These are phyloP conservation scores for Emergomyces africanus DNA, from an alignment of 2,329 filamentous ascomycete genomes.

Conservation along the genomic window DNA sequence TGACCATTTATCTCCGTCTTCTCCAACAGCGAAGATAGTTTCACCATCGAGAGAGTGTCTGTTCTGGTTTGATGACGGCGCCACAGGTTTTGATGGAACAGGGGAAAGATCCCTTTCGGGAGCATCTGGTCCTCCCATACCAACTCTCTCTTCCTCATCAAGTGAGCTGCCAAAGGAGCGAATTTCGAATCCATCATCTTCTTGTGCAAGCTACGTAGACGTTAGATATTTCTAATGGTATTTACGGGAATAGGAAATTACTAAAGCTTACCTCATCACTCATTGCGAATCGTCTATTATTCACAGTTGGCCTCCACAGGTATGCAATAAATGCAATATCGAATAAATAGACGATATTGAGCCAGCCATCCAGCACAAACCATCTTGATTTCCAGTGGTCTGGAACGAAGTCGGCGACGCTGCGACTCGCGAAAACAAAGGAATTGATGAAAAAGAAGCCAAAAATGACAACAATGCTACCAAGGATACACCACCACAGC, in stretches of 20 bases:
- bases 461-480: constrained; percentile 89
- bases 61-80: constrained; percentile 38
- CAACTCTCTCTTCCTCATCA: constrained; percentile 46
- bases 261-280: constrained; percentile 64
- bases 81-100: constrained; percentile 37
- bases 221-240: constrained; percentile 7
- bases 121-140: constrained; percentile 21
- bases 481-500: constrained; percentile 94
- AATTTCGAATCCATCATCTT: constrained; percentile 97
- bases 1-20: constrained; percentile 74
- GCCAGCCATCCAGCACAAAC: constrained; percentile 96
- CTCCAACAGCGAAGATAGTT: constrained; percentile 88
- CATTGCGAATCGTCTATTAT: constrained; percentile 97
- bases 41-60: constrained; percentile 67
- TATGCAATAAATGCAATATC: constrained; percentile 92
- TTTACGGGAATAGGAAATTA: not conserved
- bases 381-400: constrained; percentile 95
- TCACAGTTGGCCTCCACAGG: constrained; percentile 89
- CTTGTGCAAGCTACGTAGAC: constrained; percentile 63
- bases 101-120: constrained; percentile 26
- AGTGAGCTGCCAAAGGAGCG: constrained; percentile 71
- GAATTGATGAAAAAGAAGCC: constrained; percentile 98
- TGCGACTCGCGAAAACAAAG: constrained; percentile 78
- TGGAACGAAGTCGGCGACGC: constrained; percentile 80
- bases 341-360: constrained; percentile 90